Percentiles rank a stretch among this genome's conserved stretches.
phyloP scores from a whole-genome alignment of 345 rosid genomes.

The Linum tenue region DNA sequence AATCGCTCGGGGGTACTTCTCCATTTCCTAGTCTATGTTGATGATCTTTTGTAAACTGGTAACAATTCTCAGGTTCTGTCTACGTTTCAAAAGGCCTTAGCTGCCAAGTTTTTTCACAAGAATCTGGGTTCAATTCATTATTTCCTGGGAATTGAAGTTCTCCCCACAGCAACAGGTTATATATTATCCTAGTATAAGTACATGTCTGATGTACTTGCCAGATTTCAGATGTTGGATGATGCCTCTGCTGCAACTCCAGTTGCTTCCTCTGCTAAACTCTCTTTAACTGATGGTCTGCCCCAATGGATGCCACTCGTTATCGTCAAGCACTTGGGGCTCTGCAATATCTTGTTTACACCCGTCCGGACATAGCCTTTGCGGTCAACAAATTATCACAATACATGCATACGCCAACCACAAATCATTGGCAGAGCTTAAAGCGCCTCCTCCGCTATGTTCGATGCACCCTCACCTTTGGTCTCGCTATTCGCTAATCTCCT shows the following conservation, averaged over 20 bases:
- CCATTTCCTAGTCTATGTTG: neutral
- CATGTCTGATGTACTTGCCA: neutral
- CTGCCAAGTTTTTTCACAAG: neutral
- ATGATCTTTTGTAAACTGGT: neutral
- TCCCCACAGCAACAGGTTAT: neutral
- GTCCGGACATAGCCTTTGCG: too few relatives aligned
- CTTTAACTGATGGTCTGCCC: neutral
- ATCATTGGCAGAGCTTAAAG: too few relatives aligned
- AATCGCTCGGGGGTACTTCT: neutral
- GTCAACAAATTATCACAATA: too few relatives aligned
- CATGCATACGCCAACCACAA: too few relatives aligned
- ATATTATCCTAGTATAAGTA: neutral
- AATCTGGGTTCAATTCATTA: neutral
- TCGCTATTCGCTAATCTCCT: too few relatives aligned
- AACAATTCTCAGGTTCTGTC: too few relatives aligned
- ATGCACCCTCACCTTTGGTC: too few relatives aligned
- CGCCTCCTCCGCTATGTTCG: too few relatives aligned
- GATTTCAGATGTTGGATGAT: neutral
- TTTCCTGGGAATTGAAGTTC: neutral
- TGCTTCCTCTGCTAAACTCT: neutral
- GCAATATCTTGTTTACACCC: too few relatives aligned
- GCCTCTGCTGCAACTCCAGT: neutral
- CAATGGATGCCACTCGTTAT: too few relatives aligned
- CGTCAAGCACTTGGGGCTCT: too few relatives aligned
- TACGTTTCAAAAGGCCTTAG: too few relatives aligned